These are phyloP conservation scores for Ophiostoma fasciatum DNA, from an alignment of 2,329 filamentous ascomycete species.

Conservation along the genomic window DNA sequence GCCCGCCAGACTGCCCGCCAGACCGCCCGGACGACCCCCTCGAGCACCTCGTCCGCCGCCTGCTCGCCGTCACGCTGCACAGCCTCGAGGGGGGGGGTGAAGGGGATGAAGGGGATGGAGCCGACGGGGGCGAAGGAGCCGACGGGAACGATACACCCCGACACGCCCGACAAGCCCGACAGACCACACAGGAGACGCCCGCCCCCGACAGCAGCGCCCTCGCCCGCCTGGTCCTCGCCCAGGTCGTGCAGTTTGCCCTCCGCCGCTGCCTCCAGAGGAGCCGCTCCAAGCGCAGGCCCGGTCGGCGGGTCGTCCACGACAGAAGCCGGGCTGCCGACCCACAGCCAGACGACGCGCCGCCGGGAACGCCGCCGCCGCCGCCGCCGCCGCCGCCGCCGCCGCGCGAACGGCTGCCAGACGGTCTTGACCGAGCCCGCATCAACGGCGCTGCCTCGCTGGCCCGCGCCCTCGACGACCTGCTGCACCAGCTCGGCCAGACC, in stretches of 20 bases:
- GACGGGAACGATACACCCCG: slow-evolving; percentile 4
- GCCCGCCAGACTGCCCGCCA: too few relatives aligned
- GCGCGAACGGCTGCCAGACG: too few relatives aligned
- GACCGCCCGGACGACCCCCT: slow-evolving; percentile 2
- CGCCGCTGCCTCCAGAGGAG: slow-evolving; percentile 3
- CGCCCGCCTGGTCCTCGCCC: slow-evolving; percentile 5
- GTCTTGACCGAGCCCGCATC: too few relatives aligned
- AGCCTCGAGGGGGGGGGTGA: neutral
- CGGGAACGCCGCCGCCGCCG: too few relatives aligned
- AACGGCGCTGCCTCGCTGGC: neutral
- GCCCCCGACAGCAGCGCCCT: too few relatives aligned
- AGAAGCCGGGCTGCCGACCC: too few relatives aligned
- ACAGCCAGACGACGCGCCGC: too few relatives aligned
- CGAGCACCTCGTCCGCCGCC: slow-evolving; percentile 1
- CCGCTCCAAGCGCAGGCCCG: neutral
- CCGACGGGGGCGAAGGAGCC: neutral
- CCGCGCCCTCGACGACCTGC: slow-evolving; percentile 4
- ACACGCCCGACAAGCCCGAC: too few relatives aligned
- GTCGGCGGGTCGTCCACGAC: too few relatives aligned
- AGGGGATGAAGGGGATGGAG: too few relatives aligned
- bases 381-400: too few relatives aligned
- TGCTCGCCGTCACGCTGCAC: neutral
- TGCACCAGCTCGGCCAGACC: slow-evolving; percentile 3
- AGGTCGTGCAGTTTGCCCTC: slow-evolving; percentile 6
- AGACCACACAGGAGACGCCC: too few relatives aligned